phyloP scores from a whole-genome alignment of 371 early-diverging fungal genomes.

The Syncephalis fuscata region DNA sequence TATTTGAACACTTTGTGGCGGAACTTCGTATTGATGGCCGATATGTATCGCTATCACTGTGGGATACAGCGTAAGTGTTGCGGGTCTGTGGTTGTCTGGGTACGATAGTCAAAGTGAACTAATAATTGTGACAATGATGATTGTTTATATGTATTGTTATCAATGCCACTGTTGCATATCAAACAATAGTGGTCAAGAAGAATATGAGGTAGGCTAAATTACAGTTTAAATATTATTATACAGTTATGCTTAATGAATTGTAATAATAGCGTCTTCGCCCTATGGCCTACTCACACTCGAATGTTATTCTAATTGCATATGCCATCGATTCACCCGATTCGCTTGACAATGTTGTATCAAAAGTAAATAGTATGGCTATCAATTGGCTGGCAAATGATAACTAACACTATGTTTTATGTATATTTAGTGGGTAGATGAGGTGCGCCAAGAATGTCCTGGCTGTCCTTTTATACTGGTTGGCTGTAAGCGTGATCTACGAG shows the following conservation, averaged over 20 bases:
- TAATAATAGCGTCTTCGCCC: constrained; percentile 76
- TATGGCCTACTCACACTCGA: constrained; percentile 79
- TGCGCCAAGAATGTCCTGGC: constrained; percentile 42
- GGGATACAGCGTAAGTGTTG: constrained; percentile 50
- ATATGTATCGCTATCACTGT: constrained; percentile 36
- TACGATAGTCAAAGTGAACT: too few relatives aligned
- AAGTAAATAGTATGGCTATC: constrained; percentile 17
- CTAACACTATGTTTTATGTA: background rate
- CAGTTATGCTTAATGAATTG: background rate
- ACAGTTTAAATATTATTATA: too few relatives aligned
- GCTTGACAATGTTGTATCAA: constrained; percentile 67
- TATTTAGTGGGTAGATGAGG: constrained; percentile 57
- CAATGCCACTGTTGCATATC: background rate
- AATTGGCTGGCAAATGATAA: background rate
- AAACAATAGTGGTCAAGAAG: constrained; percentile 54
- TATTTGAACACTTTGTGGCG: constrained; percentile 47
- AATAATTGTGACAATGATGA: too few relatives aligned
- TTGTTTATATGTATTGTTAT: background rate
- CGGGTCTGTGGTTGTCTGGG: too few relatives aligned
- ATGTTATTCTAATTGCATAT: constrained; percentile 79
- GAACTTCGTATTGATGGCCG: constrained; percentile 40
- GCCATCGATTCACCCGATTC: constrained; percentile 74
- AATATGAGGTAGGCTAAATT: constrained; percentile 38
- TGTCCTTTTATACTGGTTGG: constrained; percentile 61
- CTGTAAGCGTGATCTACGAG: constrained; percentile 56